Base-by-base conservation (phyloP, 371 early-diverging fungal genomes). In the Nematocida major region DNA sequence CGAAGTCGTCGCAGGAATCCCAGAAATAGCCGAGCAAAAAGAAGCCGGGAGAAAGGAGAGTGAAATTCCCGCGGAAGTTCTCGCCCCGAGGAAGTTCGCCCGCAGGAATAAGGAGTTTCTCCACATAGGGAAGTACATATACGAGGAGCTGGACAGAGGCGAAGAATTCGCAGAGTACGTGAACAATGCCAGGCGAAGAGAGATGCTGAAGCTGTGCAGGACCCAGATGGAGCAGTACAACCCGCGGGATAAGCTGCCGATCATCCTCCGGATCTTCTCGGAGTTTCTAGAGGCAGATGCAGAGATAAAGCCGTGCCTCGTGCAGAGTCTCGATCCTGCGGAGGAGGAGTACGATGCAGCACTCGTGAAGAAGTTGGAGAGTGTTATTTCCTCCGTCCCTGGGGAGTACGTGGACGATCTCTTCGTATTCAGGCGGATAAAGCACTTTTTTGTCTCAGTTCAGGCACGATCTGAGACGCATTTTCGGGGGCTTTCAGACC, bases 111-210 rank as follows among this genome's bases (percentile, higher is more conserved):
- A 28, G 47, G 47, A 30, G 15, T 59, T 73, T 40, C 22, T 63
- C 4, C 50, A 11, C 18, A 50, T 73, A 32, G 51, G 76, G 3
- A 62, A 65, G 40, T 73, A 73, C 38, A 51, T 73, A 42, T 73
- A 62, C 34, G 49, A 24, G 13, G 63, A 73, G 47, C 24, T 63
- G 2, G 51, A 39, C 3, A 32, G 20, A 15, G 24, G 7, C 26
- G 51, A 73, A 28, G 76, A 73, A 45, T 73, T 73, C 43, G 38
- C 43, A 40, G 40, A 42, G 45, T 63, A 73, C 32, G 42, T 73
- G 39, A 73, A 73, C 34, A 63, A 24, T 22, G 76, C 76, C 4
- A 49, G 76, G 42, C 47, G 39, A 40, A 39, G 65, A 62, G 76
- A 73, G 49, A 4, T 73, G 24, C 5, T 26, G 42, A 73, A 73